Evolutionary conservation across 768 basidiomycete genomes (phyloP), one percentile per base, ranked within the genome.

Genomic region (Termitomyces sp.): DNA sequence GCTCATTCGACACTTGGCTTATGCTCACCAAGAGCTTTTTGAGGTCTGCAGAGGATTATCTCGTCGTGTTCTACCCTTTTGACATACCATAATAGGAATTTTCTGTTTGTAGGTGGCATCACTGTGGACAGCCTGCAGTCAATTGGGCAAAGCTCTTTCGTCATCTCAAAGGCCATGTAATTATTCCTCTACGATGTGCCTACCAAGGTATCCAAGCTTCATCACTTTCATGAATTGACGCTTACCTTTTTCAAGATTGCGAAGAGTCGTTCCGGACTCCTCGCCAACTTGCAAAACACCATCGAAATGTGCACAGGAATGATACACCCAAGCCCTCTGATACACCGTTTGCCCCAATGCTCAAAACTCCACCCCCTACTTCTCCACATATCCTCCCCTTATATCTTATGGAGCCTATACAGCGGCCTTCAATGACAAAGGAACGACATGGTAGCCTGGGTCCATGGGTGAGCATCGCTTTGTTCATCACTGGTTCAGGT

Each of bases 111-210:
- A 72, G 66, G 47, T 89, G 88, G 88, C 72, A 76, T 18, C 71
- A 72, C 30, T 90, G 87, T 66, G 73, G 74, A n/a, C 72, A 72
- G 32, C 71, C 66, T 56, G 79, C 80, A 66, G 53, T 54, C n/a
- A 64, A 65, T 49, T 66, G 67, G 44, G 68, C 71, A 44, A 63
- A 72, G 49, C 68, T 82, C 57, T 69, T 70, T 42, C 60, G 68
- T 54, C 88, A 91, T 68, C 65, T 87, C 6, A 73, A 77, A 61
- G 77, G 63, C 38, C 89, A 91, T 71, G 77, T 77, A 22, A 63
- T 70, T 20, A 58, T 65, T 38, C 69, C 75, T 22, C 65, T 84
- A 36, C 62, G 54, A 20, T 86, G 85, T 63, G 74, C 80, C 6
- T 82, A 77, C 64, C 57, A 76, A 73, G 84, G 88, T 88, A 58